Conservation (phyloP, 306 rosid species). For the Begonia loranthoides region DNA sequence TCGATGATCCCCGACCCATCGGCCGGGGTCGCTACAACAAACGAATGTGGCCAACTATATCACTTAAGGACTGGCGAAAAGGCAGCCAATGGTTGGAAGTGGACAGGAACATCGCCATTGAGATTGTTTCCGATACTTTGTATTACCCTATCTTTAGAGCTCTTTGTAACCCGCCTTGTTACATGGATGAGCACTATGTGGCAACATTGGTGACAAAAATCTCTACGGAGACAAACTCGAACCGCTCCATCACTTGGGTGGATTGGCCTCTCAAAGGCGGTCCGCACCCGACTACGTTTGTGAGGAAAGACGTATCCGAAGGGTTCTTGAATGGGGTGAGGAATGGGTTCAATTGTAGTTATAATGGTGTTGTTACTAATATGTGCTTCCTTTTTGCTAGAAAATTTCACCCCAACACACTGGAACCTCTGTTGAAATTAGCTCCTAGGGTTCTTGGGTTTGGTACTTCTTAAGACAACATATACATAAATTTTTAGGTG, state of each 20-base stretch:
- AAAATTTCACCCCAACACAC: constrained; percentile 19
- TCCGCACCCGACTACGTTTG: constrained; percentile 15
- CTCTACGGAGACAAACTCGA: constrained; percentile 8
- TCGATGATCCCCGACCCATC: constrained; percentile 10
- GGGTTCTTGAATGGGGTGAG: constrained; percentile 12
- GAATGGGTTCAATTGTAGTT: constrained; percentile 21
- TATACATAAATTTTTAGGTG: too few relatives aligned
- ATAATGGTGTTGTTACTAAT: constrained; percentile 13
- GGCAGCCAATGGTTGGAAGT: constrained; percentile 29
- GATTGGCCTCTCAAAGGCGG: constrained; percentile 30
- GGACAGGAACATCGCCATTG: constrained; percentile 13
- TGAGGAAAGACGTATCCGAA: constrained; percentile 13
- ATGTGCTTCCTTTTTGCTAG: constrained; percentile 28
- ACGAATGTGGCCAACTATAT: constrained; percentile 12
- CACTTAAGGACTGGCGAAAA: constrained; percentile 18
- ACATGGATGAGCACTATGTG: constrained; percentile 27
- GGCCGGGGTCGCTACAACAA: constrained; percentile 23
- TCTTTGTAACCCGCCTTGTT: constrained; percentile 24
- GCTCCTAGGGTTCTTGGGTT: constrained; percentile 14
- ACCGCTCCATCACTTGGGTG: constrained; percentile 27
- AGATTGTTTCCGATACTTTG: constrained; percentile 13
- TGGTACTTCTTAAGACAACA: background rate
- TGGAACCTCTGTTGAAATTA: constrained; percentile 15
- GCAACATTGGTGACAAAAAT: constrained; percentile 23
- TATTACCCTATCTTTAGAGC: constrained; percentile 14